Evolutionary conservation across 164 flowering plant species (phyloP).

Genomic region (Chimonanthus praecox): DNA sequence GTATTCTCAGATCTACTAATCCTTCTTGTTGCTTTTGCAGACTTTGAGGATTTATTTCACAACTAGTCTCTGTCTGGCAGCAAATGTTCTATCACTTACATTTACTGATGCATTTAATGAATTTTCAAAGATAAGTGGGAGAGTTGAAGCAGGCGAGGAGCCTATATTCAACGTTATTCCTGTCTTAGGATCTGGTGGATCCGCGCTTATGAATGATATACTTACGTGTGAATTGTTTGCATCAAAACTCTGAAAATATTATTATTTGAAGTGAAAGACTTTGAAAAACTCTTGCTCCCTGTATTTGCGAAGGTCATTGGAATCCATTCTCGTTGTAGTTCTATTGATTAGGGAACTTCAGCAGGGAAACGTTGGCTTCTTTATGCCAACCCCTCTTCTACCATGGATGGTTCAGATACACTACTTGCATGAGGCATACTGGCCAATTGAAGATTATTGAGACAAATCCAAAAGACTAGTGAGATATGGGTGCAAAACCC

Average conservation of each 20-base stretch:
- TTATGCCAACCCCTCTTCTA: neutral
- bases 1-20: neutral
- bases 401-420: too few relatives aligned
- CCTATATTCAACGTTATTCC: conserved; percentile 73
- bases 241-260: conserved; percentile 18
- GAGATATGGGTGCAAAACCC: too few relatives aligned
- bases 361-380: neutral
- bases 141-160: conserved; percentile 15
- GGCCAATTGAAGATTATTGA: too few relatives aligned
- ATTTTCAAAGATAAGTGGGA: conserved; percentile 36
- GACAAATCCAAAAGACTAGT: too few relatives aligned
- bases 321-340: neutral
- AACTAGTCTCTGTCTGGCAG: conserved; percentile 23
- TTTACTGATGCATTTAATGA: conserved; percentile 46
- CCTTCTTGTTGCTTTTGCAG: conserved; percentile 33
- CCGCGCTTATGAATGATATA: conserved; percentile 53
- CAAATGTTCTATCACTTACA: conserved; percentile 33
- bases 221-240: conserved; percentile 83
- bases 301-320: neutral
- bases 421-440: too few relatives aligned
- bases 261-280: too few relatives aligned
- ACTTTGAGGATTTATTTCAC: conserved; percentile 67
- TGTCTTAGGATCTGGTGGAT: conserved; percentile 67
- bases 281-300: conserved; percentile 6
- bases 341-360: neutral